phyloP scores from a whole-genome alignment of 371 early-diverging fungal species.

The Circinella minor region DNA sequence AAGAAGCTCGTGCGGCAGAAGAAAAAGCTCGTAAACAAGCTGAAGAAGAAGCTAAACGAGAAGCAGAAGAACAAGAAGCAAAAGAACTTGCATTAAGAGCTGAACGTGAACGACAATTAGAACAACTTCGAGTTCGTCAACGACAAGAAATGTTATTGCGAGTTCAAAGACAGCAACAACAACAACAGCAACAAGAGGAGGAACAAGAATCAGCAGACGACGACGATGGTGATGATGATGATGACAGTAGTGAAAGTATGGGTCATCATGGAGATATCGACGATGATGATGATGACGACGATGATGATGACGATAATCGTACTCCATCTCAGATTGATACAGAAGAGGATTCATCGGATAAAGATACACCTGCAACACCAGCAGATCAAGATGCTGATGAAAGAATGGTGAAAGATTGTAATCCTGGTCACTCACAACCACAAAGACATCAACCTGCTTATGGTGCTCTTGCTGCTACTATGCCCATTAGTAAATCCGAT shows the following conservation, averaged over 20 bases:
- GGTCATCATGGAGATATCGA: constrained; percentile 13
- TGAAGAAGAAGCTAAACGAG: constrained; percentile 17
- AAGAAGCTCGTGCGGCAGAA: constrained; percentile 10
- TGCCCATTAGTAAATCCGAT: constrained; percentile 49
- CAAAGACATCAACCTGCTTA: constrained; percentile 27
- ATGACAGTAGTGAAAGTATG: constrained; percentile 1
- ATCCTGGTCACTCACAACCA: constrained; percentile 4
- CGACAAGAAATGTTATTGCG: constrained; percentile 18
- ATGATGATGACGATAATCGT: constrained; percentile 19
- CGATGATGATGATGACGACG: constrained; percentile 21
- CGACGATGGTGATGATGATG: neutral
- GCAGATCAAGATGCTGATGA: constrained; percentile 27
- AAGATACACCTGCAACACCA: constrained; percentile 23
- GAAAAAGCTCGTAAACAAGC: constrained; percentile 4
- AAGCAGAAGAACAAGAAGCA: constrained; percentile 7
- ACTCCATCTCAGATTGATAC: constrained; percentile 17
- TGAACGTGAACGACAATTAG: constrained; percentile 28
- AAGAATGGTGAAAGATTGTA: constrained; percentile 9
- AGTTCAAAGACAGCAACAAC: constrained; percentile 13
- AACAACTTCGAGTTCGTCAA: constrained; percentile 28
- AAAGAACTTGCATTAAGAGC: constrained; percentile 19
- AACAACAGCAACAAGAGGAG: constrained; percentile 19
- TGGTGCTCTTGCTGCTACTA: constrained; percentile 38
- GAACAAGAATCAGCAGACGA: constrained; percentile 11
- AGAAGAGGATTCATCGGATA: constrained; percentile 18